Base-by-base conservation (phyloP, 805 yeast species). In the Yamadazyma ubonensis region DNA sequence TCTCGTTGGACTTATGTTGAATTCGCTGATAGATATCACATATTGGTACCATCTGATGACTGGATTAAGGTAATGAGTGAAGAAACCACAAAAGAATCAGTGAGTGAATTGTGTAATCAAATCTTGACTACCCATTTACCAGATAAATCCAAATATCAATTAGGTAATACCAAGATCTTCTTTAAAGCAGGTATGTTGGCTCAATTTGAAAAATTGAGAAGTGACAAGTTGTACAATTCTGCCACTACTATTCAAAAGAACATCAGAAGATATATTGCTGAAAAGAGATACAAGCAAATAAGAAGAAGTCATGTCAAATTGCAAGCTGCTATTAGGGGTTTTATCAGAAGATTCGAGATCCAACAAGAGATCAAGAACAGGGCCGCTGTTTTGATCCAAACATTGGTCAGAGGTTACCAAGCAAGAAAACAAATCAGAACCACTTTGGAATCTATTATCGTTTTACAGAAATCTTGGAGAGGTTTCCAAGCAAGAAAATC, bases 141-240 rank as follows among this genome's bases (percentile, higher is more conserved):
- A 18, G 86, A 80, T 57, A 73, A 72, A 26, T 65, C 70, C 39
- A 85, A 86, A 54, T 90, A 84, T 61, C 96, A 90, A 64, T 73
- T 86, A 44, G 99, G 99, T 67, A 80, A 86, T 57, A 85, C 96
- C 29, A 91, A 91, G 67, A 88, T 91, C 42, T 91, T 91, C 69
- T 87, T 91, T 70, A 84, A 95, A 55, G 96, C 97, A 21, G 99
- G 99, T 58, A 86, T 91, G 84, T 72, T 91, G 60, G 98, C 97
- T 3, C 81, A 80, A 47, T 73, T 91, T 52, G 99, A 91, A 65
- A 87, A 87, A 52, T 65, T 84, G 55, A 80, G 97, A 62, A 69
- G 89, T 22, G 86, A 83, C 46, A 86, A 89, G 54, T 76, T 89
- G 50, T 76, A 76, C 55, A 75, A 69, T 38, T 81, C 96, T 33